Conservation (phyloP, 2,329 filamentous ascomycete species). For the Fusarium graminum region DNA sequence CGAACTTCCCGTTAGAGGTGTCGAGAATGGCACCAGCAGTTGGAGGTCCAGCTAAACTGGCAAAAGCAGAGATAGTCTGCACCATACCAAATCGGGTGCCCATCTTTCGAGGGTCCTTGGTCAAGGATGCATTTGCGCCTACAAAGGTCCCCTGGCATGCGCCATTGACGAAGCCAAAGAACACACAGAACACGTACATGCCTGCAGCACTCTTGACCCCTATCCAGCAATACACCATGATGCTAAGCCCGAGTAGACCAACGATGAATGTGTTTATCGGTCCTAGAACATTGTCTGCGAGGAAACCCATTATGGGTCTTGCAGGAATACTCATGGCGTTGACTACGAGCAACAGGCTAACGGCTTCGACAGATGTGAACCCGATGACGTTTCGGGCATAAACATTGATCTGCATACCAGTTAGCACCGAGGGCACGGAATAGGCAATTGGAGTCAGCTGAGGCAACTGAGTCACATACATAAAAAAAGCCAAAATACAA, state of each 20-base stretch:
- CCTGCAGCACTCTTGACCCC: slow-evolving; percentile 46
- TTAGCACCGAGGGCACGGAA: slow-evolving; percentile 12
- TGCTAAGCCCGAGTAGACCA: slow-evolving; percentile 48
- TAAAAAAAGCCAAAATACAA: slow-evolving; percentile 58
- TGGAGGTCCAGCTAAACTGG: slow-evolving; percentile 58
- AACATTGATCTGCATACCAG: slow-evolving; percentile 56
- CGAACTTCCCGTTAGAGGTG: slow-evolving; percentile 49
- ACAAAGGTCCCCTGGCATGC: slow-evolving; percentile 52
- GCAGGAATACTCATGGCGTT: slow-evolving; percentile 72
- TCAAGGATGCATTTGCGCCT: slow-evolving; percentile 57
- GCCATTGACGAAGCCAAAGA: slow-evolving; percentile 50
- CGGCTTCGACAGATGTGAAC: slow-evolving; percentile 64
- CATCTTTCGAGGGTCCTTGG: slow-evolving; percentile 57
- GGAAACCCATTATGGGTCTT: slow-evolving; percentile 68
- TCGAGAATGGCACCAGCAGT: slow-evolving; percentile 52
- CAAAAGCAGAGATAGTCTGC: slow-evolving; percentile 57
- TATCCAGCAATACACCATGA: slow-evolving; percentile 52
- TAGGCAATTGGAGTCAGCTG: slow-evolving; percentile 48
- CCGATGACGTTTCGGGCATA: slow-evolving; percentile 55
- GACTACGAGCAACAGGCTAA: slow-evolving; percentile 70
- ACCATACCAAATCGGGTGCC: slow-evolving; percentile 61
- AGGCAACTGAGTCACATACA: slow-evolving; percentile 57
- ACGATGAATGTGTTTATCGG: slow-evolving; percentile 61
- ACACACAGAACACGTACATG: slow-evolving; percentile 50
- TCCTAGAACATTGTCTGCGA: slow-evolving; percentile 68